Evolutionary conservation across 1,284 basidiomycete species (phyloP).

Genomic region (Ustilago xerochloae): DNA sequence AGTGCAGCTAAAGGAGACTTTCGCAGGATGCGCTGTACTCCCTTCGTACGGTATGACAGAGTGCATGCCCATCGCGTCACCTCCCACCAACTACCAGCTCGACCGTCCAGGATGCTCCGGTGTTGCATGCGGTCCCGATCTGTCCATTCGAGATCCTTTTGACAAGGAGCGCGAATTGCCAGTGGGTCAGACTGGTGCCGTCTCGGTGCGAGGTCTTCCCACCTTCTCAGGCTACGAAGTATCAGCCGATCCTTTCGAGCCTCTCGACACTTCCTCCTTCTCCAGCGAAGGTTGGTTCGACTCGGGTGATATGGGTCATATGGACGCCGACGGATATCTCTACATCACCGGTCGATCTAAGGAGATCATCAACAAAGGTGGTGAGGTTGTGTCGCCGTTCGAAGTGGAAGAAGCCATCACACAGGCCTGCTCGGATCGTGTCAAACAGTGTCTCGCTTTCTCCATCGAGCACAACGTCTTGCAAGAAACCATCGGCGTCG

Average conservation of each 20-base stretch:
- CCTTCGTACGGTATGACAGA: slow-evolving; percentile 69
- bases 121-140: slow-evolving; percentile 66
- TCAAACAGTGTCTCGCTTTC: slow-evolving; percentile 67
- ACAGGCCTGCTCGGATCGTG: slow-evolving; percentile 64
- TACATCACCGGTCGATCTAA: slow-evolving; percentile 68
- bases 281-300: slow-evolving; percentile 68
- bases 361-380: slow-evolving; percentile 69
- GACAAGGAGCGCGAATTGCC: slow-evolving; percentile 64
- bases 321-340: slow-evolving; percentile 67
- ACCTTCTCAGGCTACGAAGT: slow-evolving; percentile 67
- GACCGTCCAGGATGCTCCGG: slow-evolving; percentile 67
- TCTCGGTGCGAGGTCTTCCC: slow-evolving; percentile 65
- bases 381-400: slow-evolving; percentile 68
- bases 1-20: slow-evolving; percentile 66
- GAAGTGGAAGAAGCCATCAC: slow-evolving; percentile 68
- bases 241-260: slow-evolving; percentile 55
- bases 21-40: slow-evolving; percentile 62
- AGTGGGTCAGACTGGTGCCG: slow-evolving; percentile 64
- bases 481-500: slow-evolving; percentile 68
- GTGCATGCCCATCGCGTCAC: slow-evolving; percentile 68
- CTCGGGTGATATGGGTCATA: slow-evolving; percentile 68
- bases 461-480: slow-evolving; percentile 67
- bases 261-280: slow-evolving; percentile 66
- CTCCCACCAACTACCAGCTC: slow-evolving; percentile 66
- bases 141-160: slow-evolving; percentile 66